phyloP scores from a whole-genome alignment of 805 yeast genomes.

The Candida bentonensis region DNA sequence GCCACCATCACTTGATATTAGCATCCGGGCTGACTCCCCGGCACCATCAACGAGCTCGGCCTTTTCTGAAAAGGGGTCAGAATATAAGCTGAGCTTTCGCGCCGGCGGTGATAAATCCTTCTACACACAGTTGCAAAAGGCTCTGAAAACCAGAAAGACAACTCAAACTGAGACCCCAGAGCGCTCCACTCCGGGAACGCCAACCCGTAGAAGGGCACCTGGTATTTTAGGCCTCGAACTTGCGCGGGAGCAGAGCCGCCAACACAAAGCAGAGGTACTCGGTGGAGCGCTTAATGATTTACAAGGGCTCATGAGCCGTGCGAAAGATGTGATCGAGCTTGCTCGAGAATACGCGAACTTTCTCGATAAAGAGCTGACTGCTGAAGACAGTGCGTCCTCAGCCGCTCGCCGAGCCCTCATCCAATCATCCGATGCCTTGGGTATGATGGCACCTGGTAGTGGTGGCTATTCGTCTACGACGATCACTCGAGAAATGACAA shows the following conservation, averaged over 20 bases:
- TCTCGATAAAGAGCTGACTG: conserved; percentile 13
- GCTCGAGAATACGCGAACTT: conserved; percentile 25
- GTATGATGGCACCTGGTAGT: conserved; percentile 8
- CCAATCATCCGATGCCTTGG: conserved; percentile 20
- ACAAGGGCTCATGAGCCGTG: conserved; percentile 62
- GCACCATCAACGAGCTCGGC: conserved; percentile 7
- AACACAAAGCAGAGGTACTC: conserved; percentile 46
- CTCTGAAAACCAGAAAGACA: conserved; percentile 25
- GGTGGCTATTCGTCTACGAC: conserved; percentile 13
- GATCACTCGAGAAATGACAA: conserved; percentile 24
- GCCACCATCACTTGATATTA: conserved; percentile 13
- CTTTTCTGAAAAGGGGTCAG: neutral
- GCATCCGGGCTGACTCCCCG: conserved; percentile 11
- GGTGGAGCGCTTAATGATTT: conserved; percentile 63
- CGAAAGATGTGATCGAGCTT: conserved; percentile 52
- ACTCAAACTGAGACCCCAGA: neutral
- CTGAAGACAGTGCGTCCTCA: conserved; percentile 19
- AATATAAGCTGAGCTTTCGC: conserved; percentile 60
- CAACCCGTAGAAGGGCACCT: conserved; percentile 10
- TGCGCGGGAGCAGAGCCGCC: conserved; percentile 37
- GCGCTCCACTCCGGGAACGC: neutral
- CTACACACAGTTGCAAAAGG: conserved; percentile 30
- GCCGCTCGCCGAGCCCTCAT: conserved; percentile 23
- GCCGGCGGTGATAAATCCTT: conserved; percentile 50
- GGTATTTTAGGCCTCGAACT: conserved; percentile 66